A percentile compares a stretch with the other conserved stretches of the same genome.
These are phyloP conservation scores for Mollisia scopiformis DNA, from an alignment of 2,329 filamentous ascomycete species.

Conservation along the genomic window DNA sequence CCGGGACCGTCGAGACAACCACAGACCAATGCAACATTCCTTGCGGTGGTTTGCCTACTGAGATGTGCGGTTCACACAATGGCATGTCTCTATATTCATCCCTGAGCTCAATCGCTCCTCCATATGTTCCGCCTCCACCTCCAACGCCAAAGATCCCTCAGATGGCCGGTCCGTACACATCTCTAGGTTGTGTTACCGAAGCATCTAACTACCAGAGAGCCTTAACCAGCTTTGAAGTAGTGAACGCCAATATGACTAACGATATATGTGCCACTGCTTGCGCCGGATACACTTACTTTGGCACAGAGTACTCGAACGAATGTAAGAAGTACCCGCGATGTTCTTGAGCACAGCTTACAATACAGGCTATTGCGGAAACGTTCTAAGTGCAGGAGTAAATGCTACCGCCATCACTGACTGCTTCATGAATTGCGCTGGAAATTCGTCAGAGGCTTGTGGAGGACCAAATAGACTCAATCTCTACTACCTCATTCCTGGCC, in stretches of 20 bases:
- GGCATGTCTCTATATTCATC: too few species aligned
- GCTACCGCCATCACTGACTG: conserved; percentile 17
- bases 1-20: neutral
- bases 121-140: too few species aligned
- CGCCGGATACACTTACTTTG: conserved; percentile 36
- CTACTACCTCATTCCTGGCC: too few species aligned
- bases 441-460: conserved; percentile 24
- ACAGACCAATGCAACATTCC: neutral
- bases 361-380: conserved; percentile 46
- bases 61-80: too few species aligned
- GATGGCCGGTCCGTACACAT: too few species aligned
- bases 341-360: neutral
- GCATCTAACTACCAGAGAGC: too few species aligned
- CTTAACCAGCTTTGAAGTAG: neutral
- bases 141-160: too few species aligned
- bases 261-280: conserved; percentile 30
- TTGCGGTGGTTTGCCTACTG: too few species aligned
- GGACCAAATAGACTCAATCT: conserved; percentile 14
- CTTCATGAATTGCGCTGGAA: conserved; percentile 22
- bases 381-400: conserved; percentile 30
- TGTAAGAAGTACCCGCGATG: conserved; percentile 26
- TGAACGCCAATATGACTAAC: neutral
- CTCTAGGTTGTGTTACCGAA: too few species aligned
- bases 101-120: too few species aligned
- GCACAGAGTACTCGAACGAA: conserved; percentile 41